Evolutionary conservation across 139 green algal genomes (phyloP).

Genomic region (Volvox reticuliferus): DNA sequence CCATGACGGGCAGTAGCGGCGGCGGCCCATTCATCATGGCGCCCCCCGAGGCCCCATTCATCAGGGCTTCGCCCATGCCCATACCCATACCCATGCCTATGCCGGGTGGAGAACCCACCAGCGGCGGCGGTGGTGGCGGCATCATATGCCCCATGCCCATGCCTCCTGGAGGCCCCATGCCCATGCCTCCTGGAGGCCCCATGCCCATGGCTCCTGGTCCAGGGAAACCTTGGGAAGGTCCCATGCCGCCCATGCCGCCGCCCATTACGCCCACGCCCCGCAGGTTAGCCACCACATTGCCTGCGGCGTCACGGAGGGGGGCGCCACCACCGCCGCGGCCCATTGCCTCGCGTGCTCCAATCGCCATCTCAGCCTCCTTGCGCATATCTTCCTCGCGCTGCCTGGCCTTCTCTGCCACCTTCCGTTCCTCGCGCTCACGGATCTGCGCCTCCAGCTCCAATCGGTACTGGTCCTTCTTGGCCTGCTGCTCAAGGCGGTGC

Average conservation of each 20-base stretch:
- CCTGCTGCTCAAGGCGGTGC: conserved; percentile 28
- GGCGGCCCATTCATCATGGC: not conserved
- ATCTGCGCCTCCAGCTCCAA: conserved; percentile 59
- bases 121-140: not conserved
- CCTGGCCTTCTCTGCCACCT: conserved; percentile 39
- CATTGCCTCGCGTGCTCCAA: not conserved
- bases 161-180: not conserved
- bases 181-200: not conserved
- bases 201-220: not conserved
- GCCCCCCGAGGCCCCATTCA: not conserved
- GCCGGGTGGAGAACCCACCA: not conserved
- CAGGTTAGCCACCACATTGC: conserved; percentile 9
- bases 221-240: too few relatives aligned
- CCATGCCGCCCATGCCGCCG: conserved; percentile 15
- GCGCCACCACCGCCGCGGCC: conserved; percentile 12
- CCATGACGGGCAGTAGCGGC: not conserved
- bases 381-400: conserved; percentile 44
- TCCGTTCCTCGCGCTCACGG: conserved; percentile 45
- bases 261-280: not conserved
- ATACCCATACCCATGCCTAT: conserved; percentile 5
- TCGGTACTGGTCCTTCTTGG: conserved; percentile 50
- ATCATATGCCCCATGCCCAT: conserved; percentile 22
- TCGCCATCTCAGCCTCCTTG: conserved; percentile 29
- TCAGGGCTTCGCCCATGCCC: not conserved
- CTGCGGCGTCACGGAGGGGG: not conserved